Evolutionary conservation across 371 early-diverging fungal genomes (phyloP).

Genomic region (Amoeboaphelidium protococcarum): DNA sequence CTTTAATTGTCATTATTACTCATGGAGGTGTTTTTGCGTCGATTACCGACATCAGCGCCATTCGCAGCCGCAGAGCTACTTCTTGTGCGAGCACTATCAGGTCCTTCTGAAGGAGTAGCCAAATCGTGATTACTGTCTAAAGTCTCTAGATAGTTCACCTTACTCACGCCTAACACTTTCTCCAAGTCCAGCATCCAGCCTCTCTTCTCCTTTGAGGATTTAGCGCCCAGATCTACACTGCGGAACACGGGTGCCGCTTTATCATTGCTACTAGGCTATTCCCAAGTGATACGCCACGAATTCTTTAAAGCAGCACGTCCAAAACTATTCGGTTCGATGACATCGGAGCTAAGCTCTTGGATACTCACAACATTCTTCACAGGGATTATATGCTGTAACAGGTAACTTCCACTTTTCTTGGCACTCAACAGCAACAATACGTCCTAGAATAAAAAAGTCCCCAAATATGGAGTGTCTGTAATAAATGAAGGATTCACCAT

Average conservation of each 20-base stretch:
- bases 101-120: no score
- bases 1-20: background rate
- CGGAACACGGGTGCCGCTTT: no score
- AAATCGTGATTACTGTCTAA: no score
- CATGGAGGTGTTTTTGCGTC: background rate
- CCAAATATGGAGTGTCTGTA: background rate
- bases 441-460: background rate
- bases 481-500: background rate
- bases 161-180: background rate
- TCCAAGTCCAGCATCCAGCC: background rate
- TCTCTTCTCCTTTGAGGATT: background rate
- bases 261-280: no score
- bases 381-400: background rate
- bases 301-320: background rate
- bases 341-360: background rate
- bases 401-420: background rate
- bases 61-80: background rate
- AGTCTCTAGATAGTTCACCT: background rate
- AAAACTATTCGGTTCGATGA: background rate
- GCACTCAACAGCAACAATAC: background rate
- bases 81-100: background rate
- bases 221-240: background rate
- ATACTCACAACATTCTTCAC: background rate
- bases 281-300: background rate
- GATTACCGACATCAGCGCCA: background rate